Conservation (phyloP, 208 protist genomes). For the Blastocrithidia nonstop region DNA sequence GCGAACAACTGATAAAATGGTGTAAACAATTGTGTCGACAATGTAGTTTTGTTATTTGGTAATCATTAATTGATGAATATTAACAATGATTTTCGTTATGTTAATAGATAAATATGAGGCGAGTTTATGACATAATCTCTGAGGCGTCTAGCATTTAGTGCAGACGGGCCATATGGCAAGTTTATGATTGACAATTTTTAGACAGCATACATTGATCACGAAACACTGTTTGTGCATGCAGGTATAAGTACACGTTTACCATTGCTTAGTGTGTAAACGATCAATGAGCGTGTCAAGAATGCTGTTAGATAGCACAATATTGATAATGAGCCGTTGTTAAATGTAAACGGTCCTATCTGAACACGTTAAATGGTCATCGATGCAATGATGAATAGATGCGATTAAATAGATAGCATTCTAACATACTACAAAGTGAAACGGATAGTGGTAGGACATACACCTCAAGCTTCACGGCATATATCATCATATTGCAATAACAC, state of each 20-base stretch:
- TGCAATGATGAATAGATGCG: constrained; percentile 29
- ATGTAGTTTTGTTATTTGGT: constrained; percentile 56
- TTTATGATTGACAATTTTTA: constrained; percentile 55
- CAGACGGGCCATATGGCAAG: constrained; percentile 26
- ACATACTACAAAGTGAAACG: constrained; percentile 13
- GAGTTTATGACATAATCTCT: constrained; percentile 31
- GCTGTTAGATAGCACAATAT: too few species aligned
- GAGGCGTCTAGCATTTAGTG: constrained; percentile 22
- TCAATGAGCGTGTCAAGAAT: too few species aligned
- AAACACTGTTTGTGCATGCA: constrained; percentile 54
- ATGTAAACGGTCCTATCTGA: constrained; percentile 49
- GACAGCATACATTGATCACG: constrained; percentile 20
- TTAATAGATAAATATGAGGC: constrained; percentile 29
- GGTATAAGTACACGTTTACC: too few species aligned
- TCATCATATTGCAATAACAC: constrained; percentile 34
- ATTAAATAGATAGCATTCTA: constrained; percentile 14
- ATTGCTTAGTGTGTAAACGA: too few species aligned
- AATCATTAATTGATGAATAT: constrained; percentile 84
- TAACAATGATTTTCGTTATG: constrained; percentile 45
- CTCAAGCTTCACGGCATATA: constrained; percentile 29
- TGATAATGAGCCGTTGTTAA: constrained; percentile 14
- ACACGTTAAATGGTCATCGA: constrained; percentile 48
- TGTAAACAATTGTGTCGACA: constrained; percentile 22
- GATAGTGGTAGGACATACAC: constrained; percentile 72
- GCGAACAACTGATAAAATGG: constrained; percentile 8